Conservation (phyloP, 2,329 filamentous ascomycete genomes). For the Xylariaceae sp. region DNA sequence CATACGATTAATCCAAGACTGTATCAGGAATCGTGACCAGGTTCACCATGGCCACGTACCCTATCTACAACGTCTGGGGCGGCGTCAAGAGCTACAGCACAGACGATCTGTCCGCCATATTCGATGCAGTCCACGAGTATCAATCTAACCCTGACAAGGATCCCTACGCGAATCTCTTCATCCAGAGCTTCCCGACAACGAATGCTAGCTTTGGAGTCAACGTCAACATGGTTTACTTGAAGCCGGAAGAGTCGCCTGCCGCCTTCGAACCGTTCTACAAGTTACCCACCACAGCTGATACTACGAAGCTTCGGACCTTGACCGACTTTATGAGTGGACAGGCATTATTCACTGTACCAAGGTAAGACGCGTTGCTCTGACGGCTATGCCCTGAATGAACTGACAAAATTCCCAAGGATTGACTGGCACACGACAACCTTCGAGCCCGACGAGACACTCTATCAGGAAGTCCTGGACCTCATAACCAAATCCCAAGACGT, state of each 20-base stretch:
- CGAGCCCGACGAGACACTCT: neutral
- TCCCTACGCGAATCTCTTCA: slow-evolving; percentile 13
- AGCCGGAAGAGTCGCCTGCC: slow-evolving; percentile 10
- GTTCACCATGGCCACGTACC: slow-evolving; percentile 12
- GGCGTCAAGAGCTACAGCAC: slow-evolving; percentile 9
- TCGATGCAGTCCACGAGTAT: slow-evolving; percentile 2
- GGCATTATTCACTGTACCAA: neutral
- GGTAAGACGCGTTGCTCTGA: neutral
- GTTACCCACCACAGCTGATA: neutral
- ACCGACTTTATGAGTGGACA: neutral
- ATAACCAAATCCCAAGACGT: neutral
- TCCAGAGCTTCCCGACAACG: slow-evolving; percentile 1
- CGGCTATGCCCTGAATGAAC: neutral
- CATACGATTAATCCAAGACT: neutral
- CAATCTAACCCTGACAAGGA: slow-evolving; percentile 10
- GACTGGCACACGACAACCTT: neutral
- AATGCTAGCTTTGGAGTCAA: slow-evolving; percentile 9
- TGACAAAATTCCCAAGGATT: neutral
- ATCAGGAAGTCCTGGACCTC: neutral
- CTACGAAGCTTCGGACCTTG: neutral
- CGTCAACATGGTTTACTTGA: slow-evolving; percentile 11
- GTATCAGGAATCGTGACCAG: slow-evolving; percentile 13
- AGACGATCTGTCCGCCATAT: slow-evolving; percentile 3
- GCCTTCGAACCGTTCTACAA: slow-evolving; percentile 14
- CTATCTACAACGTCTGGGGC: slow-evolving; percentile 11